Evolutionary conservation across 2,329 filamentous ascomycete species (phyloP).

Genomic region (Microsporum audouinii): DNA sequence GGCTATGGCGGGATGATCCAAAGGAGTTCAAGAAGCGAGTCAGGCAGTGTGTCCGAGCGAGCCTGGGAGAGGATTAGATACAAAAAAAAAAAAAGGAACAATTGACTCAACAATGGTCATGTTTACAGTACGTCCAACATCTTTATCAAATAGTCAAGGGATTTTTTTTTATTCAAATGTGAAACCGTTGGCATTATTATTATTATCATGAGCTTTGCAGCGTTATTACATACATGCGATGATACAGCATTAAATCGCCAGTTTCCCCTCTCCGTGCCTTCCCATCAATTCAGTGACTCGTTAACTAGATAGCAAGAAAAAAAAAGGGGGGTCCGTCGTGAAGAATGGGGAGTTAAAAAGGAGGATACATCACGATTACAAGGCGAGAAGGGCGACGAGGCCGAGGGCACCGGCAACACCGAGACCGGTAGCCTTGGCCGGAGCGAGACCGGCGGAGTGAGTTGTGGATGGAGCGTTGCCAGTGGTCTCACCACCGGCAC

Average conservation of each 20-base stretch:
- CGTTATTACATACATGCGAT: constrained; percentile 3
- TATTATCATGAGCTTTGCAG: background rate
- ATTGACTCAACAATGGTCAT: too few relatives aligned
- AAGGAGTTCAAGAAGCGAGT: constrained; percentile 69
- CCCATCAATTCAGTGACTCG: background rate
- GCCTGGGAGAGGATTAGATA: constrained; percentile 57
- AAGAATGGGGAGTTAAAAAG: too few relatives aligned
- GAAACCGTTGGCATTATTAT: constrained; percentile 2
- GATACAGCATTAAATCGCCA: background rate
- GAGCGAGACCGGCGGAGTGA: background rate
- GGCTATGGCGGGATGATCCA: constrained; percentile 70
- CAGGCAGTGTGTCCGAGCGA: constrained; percentile 67
- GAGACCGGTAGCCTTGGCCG: background rate
- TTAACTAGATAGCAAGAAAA: background rate
- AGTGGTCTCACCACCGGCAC: constrained; percentile 16
- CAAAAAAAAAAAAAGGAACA: background rate
- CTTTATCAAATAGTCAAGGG: background rate
- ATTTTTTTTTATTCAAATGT: background rate
- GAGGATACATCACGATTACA: background rate
- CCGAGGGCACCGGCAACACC: constrained; percentile 11
- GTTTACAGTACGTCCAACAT: background rate
- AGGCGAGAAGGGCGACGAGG: constrained; percentile 8
- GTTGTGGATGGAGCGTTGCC: constrained; percentile 14
- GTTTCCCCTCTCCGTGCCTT: background rate
- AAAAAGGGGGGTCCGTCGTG: background rate